Percentiles rank a stretch among this genome's conserved stretches.
Conservation (phyloP, 768 basidiomycete species). For the Fomitopsis serialis region DNA sequence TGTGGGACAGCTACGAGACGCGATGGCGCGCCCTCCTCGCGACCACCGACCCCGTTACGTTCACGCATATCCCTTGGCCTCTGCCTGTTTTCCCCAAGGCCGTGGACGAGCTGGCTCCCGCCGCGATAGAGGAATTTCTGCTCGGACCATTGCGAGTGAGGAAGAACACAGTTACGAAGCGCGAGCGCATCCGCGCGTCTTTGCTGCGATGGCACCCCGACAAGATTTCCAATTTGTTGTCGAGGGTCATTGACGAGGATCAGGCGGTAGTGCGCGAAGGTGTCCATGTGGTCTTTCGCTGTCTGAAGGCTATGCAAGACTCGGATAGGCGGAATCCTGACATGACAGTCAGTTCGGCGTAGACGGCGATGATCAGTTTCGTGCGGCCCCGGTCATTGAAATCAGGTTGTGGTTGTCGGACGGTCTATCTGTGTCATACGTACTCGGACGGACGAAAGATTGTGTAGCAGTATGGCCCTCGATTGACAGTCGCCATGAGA, state of each 20-base stretch:
- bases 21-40: constrained; percentile 41
- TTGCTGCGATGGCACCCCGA: constrained; percentile 69
- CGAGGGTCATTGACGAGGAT: constrained; percentile 40
- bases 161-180: constrained; percentile 34
- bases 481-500: no score
- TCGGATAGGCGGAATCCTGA: background rate
- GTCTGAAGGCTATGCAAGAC: constrained; percentile 1
- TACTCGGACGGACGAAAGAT: no score
- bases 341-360: background rate
- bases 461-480: no score
- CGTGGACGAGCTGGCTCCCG: constrained; percentile 30
- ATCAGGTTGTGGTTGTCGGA: no score
- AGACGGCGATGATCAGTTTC: no score
- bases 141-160: constrained; percentile 40
- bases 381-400: no score
- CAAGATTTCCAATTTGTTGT: constrained; percentile 44
- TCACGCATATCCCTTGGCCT: constrained; percentile 64
- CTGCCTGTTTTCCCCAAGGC: constrained; percentile 20
- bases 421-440: no score
- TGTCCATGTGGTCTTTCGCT: constrained; percentile 36
- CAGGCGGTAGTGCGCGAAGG: constrained; percentile 39
- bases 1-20: constrained; percentile 51
- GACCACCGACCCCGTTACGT: constrained; percentile 29
- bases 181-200: constrained; percentile 52
- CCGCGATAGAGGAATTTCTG: constrained; percentile 45